A percentile compares a stretch with the other conserved stretches of the same genome.
These are phyloP conservation scores for Nepenthes gracilis DNA, from an alignment of 148 eudicot species.

Conservation along the genomic window DNA sequence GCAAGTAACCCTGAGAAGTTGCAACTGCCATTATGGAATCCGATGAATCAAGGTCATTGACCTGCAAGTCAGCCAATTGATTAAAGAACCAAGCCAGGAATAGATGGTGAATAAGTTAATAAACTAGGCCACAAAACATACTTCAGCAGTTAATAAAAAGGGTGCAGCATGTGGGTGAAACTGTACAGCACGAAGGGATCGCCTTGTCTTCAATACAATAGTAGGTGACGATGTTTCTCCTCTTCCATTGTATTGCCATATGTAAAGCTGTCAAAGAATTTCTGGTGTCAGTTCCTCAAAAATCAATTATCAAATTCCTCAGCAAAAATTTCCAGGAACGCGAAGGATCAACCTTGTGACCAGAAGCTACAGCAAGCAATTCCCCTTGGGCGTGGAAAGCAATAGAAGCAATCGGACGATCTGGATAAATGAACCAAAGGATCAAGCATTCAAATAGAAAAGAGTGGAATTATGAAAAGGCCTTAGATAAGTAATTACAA, in stretches of 20 bases:
- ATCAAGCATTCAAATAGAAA: constrained; percentile 6
- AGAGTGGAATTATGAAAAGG: neutral
- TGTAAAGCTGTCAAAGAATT: constrained; percentile 46
- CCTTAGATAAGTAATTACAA: constrained; percentile 34
- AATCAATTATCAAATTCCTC: neutral
- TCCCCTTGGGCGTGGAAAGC: constrained; percentile 98
- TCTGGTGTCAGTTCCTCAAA: constrained; percentile 10
- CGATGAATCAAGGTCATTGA: constrained; percentile 88
- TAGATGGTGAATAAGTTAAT: neutral
- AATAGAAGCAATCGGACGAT: constrained; percentile 94
- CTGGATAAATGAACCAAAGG: constrained; percentile 29
- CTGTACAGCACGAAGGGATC: constrained; percentile 97
- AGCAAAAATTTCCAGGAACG: neutral
- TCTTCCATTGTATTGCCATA: constrained; percentile 89
- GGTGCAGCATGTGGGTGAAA: constrained; percentile 98
- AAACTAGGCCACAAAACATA: constrained; percentile 9
- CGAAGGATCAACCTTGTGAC: constrained; percentile 67
- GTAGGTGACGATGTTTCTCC: constrained; percentile 68
- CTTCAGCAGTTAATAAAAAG: constrained; percentile 93
- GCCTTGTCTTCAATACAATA: constrained; percentile 78
- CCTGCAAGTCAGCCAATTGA: constrained; percentile 26
- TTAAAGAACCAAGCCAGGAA: neutral
- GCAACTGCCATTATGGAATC: constrained; percentile 87
- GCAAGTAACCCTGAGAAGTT: constrained; percentile 81
- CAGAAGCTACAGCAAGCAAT: constrained; percentile 93